phyloP scores from a whole-genome alignment of 1,284 basidiomycete species.

The Thecaphora frezii region DNA sequence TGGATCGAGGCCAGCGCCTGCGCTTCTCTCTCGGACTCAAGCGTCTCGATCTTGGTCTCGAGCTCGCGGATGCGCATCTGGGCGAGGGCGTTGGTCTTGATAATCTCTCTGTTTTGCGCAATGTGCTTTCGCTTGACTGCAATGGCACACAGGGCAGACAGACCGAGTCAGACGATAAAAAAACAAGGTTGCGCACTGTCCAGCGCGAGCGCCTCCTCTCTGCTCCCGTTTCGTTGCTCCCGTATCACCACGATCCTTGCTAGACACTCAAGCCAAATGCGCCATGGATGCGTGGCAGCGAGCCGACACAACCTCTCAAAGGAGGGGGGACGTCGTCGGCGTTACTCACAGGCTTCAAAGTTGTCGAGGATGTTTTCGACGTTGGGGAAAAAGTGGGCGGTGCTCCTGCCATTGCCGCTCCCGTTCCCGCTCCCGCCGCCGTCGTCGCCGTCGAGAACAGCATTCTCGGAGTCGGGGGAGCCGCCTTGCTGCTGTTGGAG shows the following conservation, averaged over 20 bases:
- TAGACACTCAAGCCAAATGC: too few relatives aligned
- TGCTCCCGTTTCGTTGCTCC: too few relatives aligned
- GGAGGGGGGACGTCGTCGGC: too few relatives aligned
- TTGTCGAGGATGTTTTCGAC: slow-evolving; percentile 53
- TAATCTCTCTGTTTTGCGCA: slow-evolving; percentile 55
- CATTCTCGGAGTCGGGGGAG: too few relatives aligned
- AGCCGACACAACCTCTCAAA: too few relatives aligned
- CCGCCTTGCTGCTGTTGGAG: slow-evolving; percentile 16
- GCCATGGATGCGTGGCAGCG: too few relatives aligned
- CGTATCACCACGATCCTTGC: too few relatives aligned
- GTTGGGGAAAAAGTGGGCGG: slow-evolving; percentile 24
- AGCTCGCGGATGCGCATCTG: slow-evolving; percentile 52
- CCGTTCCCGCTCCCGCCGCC: neutral
- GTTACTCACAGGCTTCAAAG: slow-evolving; percentile 42
- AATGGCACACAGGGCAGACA: neutral
- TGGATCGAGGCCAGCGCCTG: slow-evolving; percentile 17
- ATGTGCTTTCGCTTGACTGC: slow-evolving; percentile 53
- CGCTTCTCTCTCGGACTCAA: slow-evolving; percentile 45
- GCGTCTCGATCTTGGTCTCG: slow-evolving; percentile 40
- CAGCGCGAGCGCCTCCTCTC: neutral
- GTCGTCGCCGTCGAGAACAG: too few relatives aligned
- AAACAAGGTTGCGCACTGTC: too few relatives aligned
- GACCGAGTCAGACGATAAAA: too few relatives aligned
- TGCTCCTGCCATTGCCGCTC: slow-evolving; percentile 11
- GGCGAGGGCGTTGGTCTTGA: slow-evolving; percentile 48